A percentile compares a stretch with the other conserved stretches of the same genome.
These are phyloP conservation scores for Lophiostoma macrostomum DNA, from an alignment of 495 filamentous ascomycete species.

Conservation along the genomic window DNA sequence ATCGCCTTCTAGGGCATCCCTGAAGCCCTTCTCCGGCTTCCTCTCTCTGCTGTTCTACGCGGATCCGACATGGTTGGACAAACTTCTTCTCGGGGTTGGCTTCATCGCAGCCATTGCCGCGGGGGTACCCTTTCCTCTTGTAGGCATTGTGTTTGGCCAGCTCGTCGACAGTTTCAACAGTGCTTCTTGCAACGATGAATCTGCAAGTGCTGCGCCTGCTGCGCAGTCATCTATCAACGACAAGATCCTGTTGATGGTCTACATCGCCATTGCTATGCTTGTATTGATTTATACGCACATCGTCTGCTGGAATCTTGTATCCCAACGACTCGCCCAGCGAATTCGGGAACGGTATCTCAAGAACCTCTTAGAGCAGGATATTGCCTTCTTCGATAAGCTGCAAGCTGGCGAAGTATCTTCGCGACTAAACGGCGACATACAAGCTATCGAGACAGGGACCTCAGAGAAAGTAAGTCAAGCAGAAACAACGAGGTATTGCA, in stretches of 20 bases:
- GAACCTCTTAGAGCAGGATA: conserved; percentile 82
- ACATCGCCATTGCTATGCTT: conserved; percentile 61
- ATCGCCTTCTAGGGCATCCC: neutral
- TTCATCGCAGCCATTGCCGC: conserved; percentile 56
- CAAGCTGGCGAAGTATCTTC: conserved; percentile 91
- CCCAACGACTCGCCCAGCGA: conserved; percentile 59
- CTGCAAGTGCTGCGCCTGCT: conserved; percentile 29
- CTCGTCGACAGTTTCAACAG: conserved; percentile 65
- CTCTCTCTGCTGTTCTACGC: conserved; percentile 44
- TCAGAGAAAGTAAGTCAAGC: no score
- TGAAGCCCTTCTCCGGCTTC: conserved; percentile 44
- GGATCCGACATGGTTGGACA: conserved; percentile 45
- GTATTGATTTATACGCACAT: conserved; percentile 56
- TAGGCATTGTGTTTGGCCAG: conserved; percentile 66
- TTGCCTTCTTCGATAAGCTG: conserved; percentile 87
- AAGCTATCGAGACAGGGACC: conserved; percentile 47
- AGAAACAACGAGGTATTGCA: no score
- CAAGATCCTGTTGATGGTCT: conserved; percentile 61
- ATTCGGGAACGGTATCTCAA: conserved; percentile 74
- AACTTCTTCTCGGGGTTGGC: conserved; percentile 51
- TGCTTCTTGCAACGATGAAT: conserved; percentile 47
- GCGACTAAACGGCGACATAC: conserved; percentile 78
- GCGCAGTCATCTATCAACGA: conserved; percentile 50
- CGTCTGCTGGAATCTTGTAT: conserved; percentile 59
- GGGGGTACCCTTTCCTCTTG: conserved; percentile 65